Evolutionary conservation across 2,329 filamentous ascomycete species (phyloP), one percentile per base, ranked within the genome.

Genomic region (Clonostachys solani): DNA sequence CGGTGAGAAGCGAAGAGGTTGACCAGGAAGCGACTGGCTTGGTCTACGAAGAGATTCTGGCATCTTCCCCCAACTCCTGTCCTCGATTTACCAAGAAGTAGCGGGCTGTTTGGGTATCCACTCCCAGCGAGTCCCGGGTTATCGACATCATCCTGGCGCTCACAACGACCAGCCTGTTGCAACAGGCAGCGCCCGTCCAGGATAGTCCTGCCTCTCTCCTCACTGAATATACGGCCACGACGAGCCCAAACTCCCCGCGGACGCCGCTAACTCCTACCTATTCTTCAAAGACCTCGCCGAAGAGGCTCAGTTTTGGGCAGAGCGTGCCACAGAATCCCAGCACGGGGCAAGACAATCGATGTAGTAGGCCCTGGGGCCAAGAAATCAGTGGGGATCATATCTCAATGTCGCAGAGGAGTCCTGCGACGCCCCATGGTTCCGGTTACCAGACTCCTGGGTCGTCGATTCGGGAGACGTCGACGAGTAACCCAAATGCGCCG

Each of bases 341-440:
- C 23, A 29, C 23, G 23, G 23, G 23, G 42, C 54, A 46, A 41
- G 55, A 54, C 56, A 63, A 72, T 81, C 80, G 74, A 84, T 84
- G 80, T 77, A 67, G 72, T 65, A 72, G 70, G 70, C 69, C 67
- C 68, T 66, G 66, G 65, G 72, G 69, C 68, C 67, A 69, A 62
- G 68, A 67, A 67, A 65, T 68, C 65, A 69, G 66, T 74, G 76
- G 78, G 73, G 77, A 79, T 68, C 73, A 74, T 75, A 69, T 69
- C 72, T 76, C 78, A 72, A 84, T 84, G 81, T 83, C 80, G 71
- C 78, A 81, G 73, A 76, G 73, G 71, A 75, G 72, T 60, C 66
- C 74, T 74, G 72, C 70, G 67, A 69, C 77, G 76, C 73, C 68
- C 64, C 73, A 78, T 73, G 66, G 71, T 63, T 77, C 77, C 67